A percentile compares a stretch with the other conserved stretches of the same genome.
These are phyloP conservation scores for Fraxinus angustifolia DNA, from an alignment of 305 asterid species.

Conservation along the genomic window DNA sequence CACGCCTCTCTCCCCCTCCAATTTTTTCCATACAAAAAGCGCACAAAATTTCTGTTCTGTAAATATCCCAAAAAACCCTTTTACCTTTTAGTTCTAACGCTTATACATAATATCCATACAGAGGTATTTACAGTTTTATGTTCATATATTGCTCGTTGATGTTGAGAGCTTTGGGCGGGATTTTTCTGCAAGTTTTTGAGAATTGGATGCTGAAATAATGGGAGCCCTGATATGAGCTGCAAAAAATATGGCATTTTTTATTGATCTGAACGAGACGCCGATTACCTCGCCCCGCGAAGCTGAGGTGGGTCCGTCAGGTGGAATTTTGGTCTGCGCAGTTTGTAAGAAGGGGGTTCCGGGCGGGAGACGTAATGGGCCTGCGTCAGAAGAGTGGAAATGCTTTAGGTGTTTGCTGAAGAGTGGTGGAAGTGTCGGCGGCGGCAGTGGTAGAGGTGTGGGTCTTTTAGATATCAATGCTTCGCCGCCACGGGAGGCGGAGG, in stretches of 20 bases:
- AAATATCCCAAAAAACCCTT: constrained; percentile 6
- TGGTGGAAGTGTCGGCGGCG: neutral
- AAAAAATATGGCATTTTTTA: neutral
- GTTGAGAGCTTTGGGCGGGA: constrained; percentile 6
- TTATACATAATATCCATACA: neutral
- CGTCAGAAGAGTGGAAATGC: constrained; percentile 26
- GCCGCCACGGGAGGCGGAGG: constrained; percentile 23
- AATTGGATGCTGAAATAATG: neutral
- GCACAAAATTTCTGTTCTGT: neutral
- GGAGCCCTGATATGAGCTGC: neutral
- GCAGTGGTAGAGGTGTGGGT: constrained; percentile 13
- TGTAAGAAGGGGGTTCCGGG: constrained; percentile 20
- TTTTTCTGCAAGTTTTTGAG: neutral
- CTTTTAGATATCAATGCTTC: constrained; percentile 24
- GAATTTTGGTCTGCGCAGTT: constrained; percentile 16
- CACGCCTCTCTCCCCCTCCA: neutral
- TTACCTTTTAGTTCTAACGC: neutral
- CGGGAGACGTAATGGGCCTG: constrained; percentile 17
- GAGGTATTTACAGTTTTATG: constrained; percentile 2
- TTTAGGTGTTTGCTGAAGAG: constrained; percentile 21
- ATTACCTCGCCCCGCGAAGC: constrained; percentile 5
- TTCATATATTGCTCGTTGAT: neutral
- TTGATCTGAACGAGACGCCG: constrained; percentile 8
- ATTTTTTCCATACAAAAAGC: neutral
- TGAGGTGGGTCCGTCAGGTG: constrained; percentile 3